Evolutionary conservation across 2,329 filamentous ascomycete genomes (phyloP), one percentile per base, ranked within the genome.

Genomic region (Aspergillus phoenicis): DNA sequence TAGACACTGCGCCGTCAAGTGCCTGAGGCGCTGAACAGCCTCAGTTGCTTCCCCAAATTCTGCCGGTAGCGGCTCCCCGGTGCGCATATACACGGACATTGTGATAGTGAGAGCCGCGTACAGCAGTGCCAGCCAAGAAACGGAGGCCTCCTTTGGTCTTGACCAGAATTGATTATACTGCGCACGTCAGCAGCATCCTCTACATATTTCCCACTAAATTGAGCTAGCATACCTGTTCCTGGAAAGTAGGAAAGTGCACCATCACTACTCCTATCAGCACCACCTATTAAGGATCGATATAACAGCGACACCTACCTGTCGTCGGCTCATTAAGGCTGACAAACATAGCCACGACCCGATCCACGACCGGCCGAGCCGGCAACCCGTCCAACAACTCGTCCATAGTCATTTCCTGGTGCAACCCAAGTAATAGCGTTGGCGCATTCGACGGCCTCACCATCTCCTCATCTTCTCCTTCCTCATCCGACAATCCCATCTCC

Each of bases 21-120:
- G 87, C 79, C 62, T 86, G 68, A 75, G 85, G 77, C 69, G 81
- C 76, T 60, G 77, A 75, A 69, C 76, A 36, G 64, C 55, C 10
- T 60, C 66, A 20, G 43, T 54, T 4, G 68, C 51, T 22, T 68
- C 61, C 15, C 58, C 60, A 8, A 68, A 36, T 1, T 58, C 58
- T 15, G 64, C 48, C 4, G 70, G 70, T 22, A 71, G 61, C 8
- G 66, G 64, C 38, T 74, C 70, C 11, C 66, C 62, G 11, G 57
- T 68, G 22, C 69, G 66, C 49, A 68, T 62, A 41, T 70, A 65
- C 36, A 72, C 60, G 22, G 69, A 65, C 7, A 74, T 62, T 4
- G 72, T 66, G 41, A 75, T 51, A 1, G 72, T 62, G 47, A 76
- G 57, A 7, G 71, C 67, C 1, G 66, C 64, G 38, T 73, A 75